phyloP scores from a whole-genome alignment of 2,329 filamentous ascomycete genomes.

The Cryphonectria naterciae region DNA sequence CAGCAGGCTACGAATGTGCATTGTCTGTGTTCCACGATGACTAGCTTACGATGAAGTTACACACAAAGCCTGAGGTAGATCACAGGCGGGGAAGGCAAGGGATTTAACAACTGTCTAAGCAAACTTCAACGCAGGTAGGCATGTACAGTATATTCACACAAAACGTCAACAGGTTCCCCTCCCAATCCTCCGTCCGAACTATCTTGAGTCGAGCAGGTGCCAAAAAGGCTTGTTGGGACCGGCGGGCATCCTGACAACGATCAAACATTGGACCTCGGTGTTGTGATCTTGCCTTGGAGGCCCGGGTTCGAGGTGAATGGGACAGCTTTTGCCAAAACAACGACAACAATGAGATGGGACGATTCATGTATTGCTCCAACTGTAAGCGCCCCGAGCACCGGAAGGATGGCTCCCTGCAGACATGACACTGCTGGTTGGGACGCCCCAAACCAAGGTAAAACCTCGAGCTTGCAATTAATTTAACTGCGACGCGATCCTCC shows the following conservation, averaged over 20 bases:
- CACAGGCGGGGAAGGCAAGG: background rate
- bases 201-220: background rate
- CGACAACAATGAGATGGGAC: background rate
- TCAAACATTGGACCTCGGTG: slow-evolving; percentile 6
- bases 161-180: background rate
- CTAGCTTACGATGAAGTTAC: background rate
- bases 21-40: background rate
- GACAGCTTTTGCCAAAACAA: slow-evolving; percentile 3
- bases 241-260: slow-evolving; percentile 2
- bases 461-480: background rate
- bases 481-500: background rate
- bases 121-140: background rate
- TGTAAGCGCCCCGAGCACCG: background rate
- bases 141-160: background rate
- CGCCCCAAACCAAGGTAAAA: slow-evolving; percentile 16
- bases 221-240: slow-evolving; percentile 2
- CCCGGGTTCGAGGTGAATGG: background rate
- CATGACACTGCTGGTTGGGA: slow-evolving; percentile 5
- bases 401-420: slow-evolving; percentile 14
- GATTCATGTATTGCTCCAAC: slow-evolving; percentile 4
- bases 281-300: background rate
- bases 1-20: background rate
- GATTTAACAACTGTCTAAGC: background rate
- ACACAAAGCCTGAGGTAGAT: background rate
- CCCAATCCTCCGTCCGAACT: slow-evolving; percentile 1